Conservation (phyloP, 352 stramenopile species). For the Halophytophthora batemanensis region DNA sequence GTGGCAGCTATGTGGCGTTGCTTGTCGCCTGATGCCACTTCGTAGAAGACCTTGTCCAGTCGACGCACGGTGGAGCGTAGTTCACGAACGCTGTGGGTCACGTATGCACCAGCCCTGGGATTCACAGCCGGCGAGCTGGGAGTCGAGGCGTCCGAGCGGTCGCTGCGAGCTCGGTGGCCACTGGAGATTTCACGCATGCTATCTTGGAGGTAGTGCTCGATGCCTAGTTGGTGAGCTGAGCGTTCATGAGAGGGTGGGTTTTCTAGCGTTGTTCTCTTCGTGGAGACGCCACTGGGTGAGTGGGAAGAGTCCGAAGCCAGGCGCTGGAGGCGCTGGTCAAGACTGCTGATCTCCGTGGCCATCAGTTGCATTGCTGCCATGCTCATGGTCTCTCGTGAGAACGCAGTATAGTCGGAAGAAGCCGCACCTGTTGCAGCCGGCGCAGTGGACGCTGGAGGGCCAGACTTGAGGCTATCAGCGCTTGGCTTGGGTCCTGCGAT, state of each 20-base stretch:
- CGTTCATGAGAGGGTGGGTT: constrained; percentile 1
- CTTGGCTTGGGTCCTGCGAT: too few relatives aligned
- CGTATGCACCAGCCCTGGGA: constrained; percentile 40
- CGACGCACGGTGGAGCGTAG: constrained; percentile 60
- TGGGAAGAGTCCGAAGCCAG: constrained; percentile 10
- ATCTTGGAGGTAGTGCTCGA: constrained; percentile 50
- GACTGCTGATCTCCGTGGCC: constrained; percentile 21
- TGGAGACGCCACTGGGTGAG: not conserved
- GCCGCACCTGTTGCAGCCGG: constrained; percentile 4
- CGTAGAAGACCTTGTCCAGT: constrained; percentile 75
- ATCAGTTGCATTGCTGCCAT: constrained; percentile 26
- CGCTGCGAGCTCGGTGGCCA: constrained; percentile 4
- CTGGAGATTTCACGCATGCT: constrained; percentile 45
- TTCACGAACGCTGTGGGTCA: constrained; percentile 57
- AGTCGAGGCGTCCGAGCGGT: not conserved
- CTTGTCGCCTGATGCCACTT: constrained; percentile 70
- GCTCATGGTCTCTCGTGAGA: constrained; percentile 4
- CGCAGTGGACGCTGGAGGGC: constrained; percentile 11
- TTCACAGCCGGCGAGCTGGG: constrained; percentile 10
- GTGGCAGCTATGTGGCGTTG: constrained; percentile 69
- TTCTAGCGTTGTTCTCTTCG: not conserved
- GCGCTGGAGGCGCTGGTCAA: constrained; percentile 24
- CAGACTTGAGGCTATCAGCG: not conserved
- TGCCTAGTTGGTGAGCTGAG: constrained; percentile 31
- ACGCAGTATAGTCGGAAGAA: not conserved